phyloP scores from a whole-genome alignment of 2,329 filamentous ascomycete species.

The Lasiodiplodia theobromae region DNA sequence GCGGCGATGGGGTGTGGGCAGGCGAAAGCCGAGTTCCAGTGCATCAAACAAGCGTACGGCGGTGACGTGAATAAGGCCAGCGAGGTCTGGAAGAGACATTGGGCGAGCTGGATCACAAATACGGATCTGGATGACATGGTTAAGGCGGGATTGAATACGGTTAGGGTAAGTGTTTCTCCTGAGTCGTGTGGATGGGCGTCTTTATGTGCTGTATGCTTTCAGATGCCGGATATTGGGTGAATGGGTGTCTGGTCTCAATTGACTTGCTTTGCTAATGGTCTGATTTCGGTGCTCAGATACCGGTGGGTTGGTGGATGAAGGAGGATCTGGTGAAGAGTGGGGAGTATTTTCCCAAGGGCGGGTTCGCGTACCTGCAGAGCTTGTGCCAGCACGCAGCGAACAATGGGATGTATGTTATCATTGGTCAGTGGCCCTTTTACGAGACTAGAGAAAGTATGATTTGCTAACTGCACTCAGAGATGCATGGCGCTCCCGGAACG shows the following conservation, averaged over 20 bases:
- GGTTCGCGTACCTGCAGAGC: conserved; percentile 38
- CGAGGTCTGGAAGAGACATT: conserved; percentile 58
- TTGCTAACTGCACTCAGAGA: background rate
- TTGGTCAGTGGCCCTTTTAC: conserved; percentile 36
- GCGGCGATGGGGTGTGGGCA: conserved; percentile 55
- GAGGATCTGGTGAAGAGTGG: conserved; percentile 56
- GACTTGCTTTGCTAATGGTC: background rate
- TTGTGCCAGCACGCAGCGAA: conserved; percentile 59
- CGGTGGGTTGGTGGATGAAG: conserved; percentile 64
- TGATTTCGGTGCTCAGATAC: conserved; percentile 42
- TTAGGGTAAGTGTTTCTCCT: conserved; percentile 43
- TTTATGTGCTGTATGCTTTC: background rate
- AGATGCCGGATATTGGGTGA: no score
- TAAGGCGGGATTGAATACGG: conserved; percentile 60
- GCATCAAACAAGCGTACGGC: conserved; percentile 44
- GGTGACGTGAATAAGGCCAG: conserved; percentile 49
- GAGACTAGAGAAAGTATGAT: background rate
- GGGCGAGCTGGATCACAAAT: conserved; percentile 58
- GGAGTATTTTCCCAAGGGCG: conserved; percentile 58
- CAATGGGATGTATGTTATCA: conserved; percentile 60
- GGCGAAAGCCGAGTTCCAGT: conserved; percentile 62
- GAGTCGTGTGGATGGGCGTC: background rate
- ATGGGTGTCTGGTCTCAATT: background rate
- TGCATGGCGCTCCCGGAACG: conserved; percentile 59
- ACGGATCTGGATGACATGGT: conserved; percentile 59